These are phyloP conservation scores for Penicillium tannophilum DNA, from an alignment of 495 filamentous ascomycete genomes.

Conservation along the genomic window DNA sequence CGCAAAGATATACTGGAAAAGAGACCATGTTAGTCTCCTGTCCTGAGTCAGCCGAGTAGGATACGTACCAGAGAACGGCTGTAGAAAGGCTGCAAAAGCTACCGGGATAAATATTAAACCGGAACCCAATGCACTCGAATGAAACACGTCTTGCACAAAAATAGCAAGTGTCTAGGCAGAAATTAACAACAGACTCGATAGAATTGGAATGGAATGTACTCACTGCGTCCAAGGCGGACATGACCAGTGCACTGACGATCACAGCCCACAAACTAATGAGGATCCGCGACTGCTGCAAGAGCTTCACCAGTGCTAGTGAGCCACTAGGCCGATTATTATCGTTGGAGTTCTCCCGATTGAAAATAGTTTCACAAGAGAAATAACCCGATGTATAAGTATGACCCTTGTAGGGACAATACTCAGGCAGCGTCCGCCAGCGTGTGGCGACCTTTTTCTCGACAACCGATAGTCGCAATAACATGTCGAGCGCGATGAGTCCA, in stretches of 20 bases:
- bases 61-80: slow-evolving; percentile 35
- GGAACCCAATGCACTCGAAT: slow-evolving; percentile 63
- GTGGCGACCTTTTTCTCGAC: not conserved
- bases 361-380: not conserved
- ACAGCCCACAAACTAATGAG: slow-evolving; percentile 23
- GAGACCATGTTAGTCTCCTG: not conserved
- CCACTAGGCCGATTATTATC: not conserved
- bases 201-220: slow-evolving; percentile 40
- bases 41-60: not conserved
- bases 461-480: not conserved
- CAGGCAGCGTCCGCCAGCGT: not conserved
- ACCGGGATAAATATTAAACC: slow-evolving; percentile 71
- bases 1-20: slow-evolving; percentile 31
- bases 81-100: slow-evolving; percentile 58
- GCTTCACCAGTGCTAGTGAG: not conserved
- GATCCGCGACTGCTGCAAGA: slow-evolving; percentile 19
- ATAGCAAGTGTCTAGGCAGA: not conserved
- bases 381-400: not conserved
- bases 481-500: not conserved
- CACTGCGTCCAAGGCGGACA: slow-evolving; percentile 28
- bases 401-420: not conserved
- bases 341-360: not conserved
- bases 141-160: slow-evolving; percentile 27
- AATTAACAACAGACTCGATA: not conserved
- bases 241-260: slow-evolving; percentile 17